Conservation (phyloP, 768 basidiomycete species). For the Suillus paluster region DNA sequence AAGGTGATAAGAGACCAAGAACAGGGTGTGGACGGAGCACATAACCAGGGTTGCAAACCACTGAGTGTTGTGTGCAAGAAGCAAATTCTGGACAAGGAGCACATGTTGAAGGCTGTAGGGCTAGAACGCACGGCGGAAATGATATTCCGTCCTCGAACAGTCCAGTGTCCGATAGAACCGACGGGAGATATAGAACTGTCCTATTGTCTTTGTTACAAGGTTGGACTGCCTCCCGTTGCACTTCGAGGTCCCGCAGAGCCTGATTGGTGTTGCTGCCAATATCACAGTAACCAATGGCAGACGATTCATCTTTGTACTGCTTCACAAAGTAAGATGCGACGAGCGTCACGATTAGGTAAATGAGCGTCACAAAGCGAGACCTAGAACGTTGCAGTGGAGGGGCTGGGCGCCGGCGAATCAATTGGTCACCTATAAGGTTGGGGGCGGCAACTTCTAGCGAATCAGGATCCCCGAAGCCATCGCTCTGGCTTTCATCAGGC, state of each 20-base stretch:
- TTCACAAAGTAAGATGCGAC: slow-evolving; percentile 38
- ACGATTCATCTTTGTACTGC: slow-evolving; percentile 69
- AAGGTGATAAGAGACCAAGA: slow-evolving; percentile 48
- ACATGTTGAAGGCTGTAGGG: slow-evolving; percentile 65
- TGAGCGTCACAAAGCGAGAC: slow-evolving; percentile 45
- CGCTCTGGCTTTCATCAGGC: slow-evolving; percentile 24
- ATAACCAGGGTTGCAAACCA: slow-evolving; percentile 72
- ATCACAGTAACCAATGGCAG: slow-evolving; percentile 79
- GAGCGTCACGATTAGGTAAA: slow-evolving; percentile 43
- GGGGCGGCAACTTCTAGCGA: slow-evolving; percentile 40
- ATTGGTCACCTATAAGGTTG: slow-evolving; percentile 37
- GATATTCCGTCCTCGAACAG: slow-evolving; percentile 39
- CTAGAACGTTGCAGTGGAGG: slow-evolving; percentile 20
- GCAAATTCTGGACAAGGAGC: slow-evolving; percentile 76
- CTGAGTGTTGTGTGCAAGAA: slow-evolving; percentile 56
- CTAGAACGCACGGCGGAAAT: slow-evolving; percentile 54
- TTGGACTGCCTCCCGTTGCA: slow-evolving; percentile 49
- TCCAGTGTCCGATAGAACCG: slow-evolving; percentile 30
- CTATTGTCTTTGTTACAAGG: slow-evolving; percentile 61
- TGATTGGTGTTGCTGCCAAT: slow-evolving; percentile 62
- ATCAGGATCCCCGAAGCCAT: slow-evolving; percentile 16
- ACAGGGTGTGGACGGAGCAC: slow-evolving; percentile 66
- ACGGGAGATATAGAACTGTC: slow-evolving; percentile 45
- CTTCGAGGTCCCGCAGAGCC: slow-evolving; percentile 52
- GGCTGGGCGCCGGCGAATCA: slow-evolving; percentile 13